phyloP scores from a whole-genome alignment of 1,284 basidiomycete genomes.

The Coniferiporia weirii region DNA sequence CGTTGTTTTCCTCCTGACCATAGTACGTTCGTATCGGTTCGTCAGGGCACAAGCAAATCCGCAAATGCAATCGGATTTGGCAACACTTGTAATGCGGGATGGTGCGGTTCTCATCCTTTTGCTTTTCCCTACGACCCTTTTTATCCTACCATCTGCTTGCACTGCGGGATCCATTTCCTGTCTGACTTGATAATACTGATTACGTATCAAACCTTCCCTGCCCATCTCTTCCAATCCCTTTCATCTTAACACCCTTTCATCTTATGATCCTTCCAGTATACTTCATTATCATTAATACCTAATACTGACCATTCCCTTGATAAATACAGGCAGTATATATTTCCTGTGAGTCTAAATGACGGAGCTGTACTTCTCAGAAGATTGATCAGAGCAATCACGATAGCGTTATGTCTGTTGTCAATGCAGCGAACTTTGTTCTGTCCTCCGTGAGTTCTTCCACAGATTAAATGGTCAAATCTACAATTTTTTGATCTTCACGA shows the following conservation, averaged over 20 bases:
- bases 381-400: background rate
- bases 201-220: no score
- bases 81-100: slow-evolving; percentile 15
- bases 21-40: slow-evolving; percentile 7
- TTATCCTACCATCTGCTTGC: background rate
- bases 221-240: background rate
- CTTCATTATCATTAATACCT: background rate
- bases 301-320: background rate
- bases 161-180: background rate
- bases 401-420: slow-evolving; percentile 16
- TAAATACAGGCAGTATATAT: slow-evolving; percentile 12
- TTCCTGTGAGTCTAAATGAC: slow-evolving; percentile 12
- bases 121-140: background rate
- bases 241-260: background rate
- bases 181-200: background rate
- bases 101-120: slow-evolving; percentile 5
- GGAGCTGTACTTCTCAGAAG: background rate
- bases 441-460: slow-evolving; percentile 1
- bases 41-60: slow-evolving; percentile 7
- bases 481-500: background rate
- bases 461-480: background rate
- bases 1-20: slow-evolving; percentile 11
- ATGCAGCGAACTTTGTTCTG: slow-evolving; percentile 14
- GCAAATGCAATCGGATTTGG: slow-evolving; percentile 6
- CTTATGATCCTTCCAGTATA: no score